Base-by-base conservation (phyloP, 192 early-diverging fungal genomes). In the Coemansia sp. region DNA sequence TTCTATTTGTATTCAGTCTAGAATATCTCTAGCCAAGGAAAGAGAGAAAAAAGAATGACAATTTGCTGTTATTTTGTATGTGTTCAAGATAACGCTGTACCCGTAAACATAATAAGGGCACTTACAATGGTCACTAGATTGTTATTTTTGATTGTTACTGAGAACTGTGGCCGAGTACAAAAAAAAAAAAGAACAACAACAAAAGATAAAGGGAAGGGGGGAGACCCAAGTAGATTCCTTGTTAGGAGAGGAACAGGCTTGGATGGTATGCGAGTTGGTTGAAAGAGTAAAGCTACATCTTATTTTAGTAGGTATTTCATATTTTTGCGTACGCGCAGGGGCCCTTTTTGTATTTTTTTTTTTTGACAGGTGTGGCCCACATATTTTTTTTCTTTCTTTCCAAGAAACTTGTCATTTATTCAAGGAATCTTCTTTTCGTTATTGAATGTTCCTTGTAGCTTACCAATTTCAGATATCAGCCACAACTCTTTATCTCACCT, bases 141-240 rank as follows among this genome's bases (percentile, higher is more conserved):
- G 5, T 18, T n/a, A 5, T 16, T 60, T 5, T 18, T 34, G 33
- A 60, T 60, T 60, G 57, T 60, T 60, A 36, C 31, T 53, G 24
- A 53, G 24, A 3, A 60, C 31, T 34, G 57, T 60, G 57, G 57
- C 57, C 57, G n/a, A 60, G 57, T 60, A 18, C 31, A 60, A 10
- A 13, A 31, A 15, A 36, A 15, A 33, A 22, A 57, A 31, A 15
- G 20, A 52, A 52, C n/a, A 16, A 57, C 53, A 57, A 57, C 53
- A 57, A 57, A 27, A 57, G 16, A 33, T 27, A 52, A 52, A 24
- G 15, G 44, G 16, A 18, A 18, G 16, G 44, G 18, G 10, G 47
- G n/a, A 8, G 49, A 50, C n/a, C 49, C 49, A 50, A 50, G 49
- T 50, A 50, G 49, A 22, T 50, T 50, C 49, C 49, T 20, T 50